Conservation (phyloP, 768 basidiomycete genomes). For the Ramaria rubella region DNA sequence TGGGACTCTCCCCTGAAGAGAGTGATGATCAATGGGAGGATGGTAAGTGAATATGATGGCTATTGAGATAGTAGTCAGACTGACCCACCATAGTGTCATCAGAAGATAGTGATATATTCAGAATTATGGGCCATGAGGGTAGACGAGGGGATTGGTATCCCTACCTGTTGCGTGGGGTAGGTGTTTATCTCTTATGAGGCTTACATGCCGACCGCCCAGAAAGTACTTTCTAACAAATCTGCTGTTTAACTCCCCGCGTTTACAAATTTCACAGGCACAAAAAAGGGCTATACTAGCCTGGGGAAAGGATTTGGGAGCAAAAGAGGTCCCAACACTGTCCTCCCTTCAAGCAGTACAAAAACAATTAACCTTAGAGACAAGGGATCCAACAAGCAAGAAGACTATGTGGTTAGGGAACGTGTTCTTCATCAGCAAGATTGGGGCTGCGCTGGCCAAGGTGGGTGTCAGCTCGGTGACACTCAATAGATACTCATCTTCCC, state of each 20-base stretch:
- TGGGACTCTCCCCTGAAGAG: background rate
- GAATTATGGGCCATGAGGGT: background rate
- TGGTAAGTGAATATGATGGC: background rate
- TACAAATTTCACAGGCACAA: slow-evolving; percentile 7
- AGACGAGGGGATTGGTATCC: background rate
- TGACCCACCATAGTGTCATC: background rate
- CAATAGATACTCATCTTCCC: no score
- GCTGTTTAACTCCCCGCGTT: slow-evolving; percentile 9
- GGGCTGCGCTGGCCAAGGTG: background rate
- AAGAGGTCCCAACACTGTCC: background rate
- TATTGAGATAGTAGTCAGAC: background rate
- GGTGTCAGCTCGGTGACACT: no score
- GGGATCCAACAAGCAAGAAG: background rate
- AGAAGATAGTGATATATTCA: background rate
- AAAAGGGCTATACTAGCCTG: slow-evolving; percentile 6
- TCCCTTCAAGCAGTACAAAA: background rate
- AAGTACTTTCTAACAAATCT: slow-evolving; percentile 8
- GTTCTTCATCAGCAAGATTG: background rate
- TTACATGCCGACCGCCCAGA: background rate
- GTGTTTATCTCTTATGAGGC: background rate
- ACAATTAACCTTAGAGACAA: background rate
- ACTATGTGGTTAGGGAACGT: background rate
- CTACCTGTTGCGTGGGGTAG: background rate
- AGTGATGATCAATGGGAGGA: background rate
- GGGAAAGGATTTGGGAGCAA: slow-evolving; percentile 2